Evolutionary conservation across 176 grass and related monocot genomes (phyloP).

Genomic region (Rhynchospora breviuscula): DNA sequence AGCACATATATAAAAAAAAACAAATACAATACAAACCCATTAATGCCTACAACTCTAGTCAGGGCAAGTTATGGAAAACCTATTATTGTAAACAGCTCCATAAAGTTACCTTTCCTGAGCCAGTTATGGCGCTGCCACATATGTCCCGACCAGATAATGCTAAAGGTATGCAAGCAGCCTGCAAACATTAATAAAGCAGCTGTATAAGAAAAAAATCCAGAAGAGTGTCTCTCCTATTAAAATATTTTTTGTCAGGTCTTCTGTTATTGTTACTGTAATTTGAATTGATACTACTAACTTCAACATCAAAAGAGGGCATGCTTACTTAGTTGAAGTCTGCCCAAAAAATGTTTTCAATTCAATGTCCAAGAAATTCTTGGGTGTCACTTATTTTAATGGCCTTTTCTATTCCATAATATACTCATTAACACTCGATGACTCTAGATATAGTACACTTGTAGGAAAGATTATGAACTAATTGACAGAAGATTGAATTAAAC

Average conservation of each 20-base stretch:
- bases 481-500: too few relatives aligned
- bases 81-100: neutral
- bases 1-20: neutral
- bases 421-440: too few relatives aligned
- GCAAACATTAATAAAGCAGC: conserved; percentile 16
- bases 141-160: conserved; percentile 92
- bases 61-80: neutral
- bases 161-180: conserved; percentile 95
- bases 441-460: too few relatives aligned
- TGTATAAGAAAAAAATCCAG: conserved; percentile 12
- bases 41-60: neutral
- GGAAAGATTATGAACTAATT: too few relatives aligned
- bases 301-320: too few relatives aligned
- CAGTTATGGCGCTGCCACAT: conserved; percentile 96
- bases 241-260: neutral
- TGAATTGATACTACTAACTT: neutral
- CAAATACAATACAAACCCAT: neutral
- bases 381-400: too few relatives aligned
- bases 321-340: too few relatives aligned
- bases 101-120: conserved; percentile 74
- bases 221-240: neutral
- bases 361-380: too few relatives aligned
- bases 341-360: too few relatives aligned
- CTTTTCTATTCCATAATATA: too few relatives aligned
- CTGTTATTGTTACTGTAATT: neutral